Percentiles rank a stretch among this genome's conserved stretches.
Evolutionary conservation across 2,329 filamentous ascomycete species (phyloP).

Genomic region (Exserohilum turcica): DNA sequence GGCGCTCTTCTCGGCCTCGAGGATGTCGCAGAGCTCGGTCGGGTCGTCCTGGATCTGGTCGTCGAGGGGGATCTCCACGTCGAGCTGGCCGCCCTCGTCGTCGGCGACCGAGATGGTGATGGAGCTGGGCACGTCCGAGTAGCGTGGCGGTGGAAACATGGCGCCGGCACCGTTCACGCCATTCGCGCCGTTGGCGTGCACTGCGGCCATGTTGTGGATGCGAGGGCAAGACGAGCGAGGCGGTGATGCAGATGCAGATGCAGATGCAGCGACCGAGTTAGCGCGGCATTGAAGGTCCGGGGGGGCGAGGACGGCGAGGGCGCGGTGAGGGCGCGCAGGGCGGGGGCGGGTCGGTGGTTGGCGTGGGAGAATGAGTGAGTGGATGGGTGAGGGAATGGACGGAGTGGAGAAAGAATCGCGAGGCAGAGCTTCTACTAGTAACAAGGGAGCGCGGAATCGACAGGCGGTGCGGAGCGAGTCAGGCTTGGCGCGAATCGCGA

Average conservation of each 20-base stretch:
- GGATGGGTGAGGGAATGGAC: constrained; percentile 25
- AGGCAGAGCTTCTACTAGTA: constrained; percentile 13
- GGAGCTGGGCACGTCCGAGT: constrained; percentile 65
- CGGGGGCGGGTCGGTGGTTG: neutral
- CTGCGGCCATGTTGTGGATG: constrained; percentile 54
- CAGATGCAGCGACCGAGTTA: constrained; percentile 13
- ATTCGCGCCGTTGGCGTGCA: constrained; percentile 56
- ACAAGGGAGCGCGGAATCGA: constrained; percentile 21
- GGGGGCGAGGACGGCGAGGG: neutral
- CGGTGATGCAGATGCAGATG: neutral
- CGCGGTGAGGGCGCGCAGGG: constrained; percentile 19
- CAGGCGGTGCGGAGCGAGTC: constrained; percentile 17
- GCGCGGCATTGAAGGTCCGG: constrained; percentile 26
- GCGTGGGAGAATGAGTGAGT: constrained; percentile 8
- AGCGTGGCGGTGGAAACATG: constrained; percentile 54
- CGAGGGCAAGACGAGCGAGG: constrained; percentile 14
- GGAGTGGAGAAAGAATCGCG: constrained; percentile 22
- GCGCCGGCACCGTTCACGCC: constrained; percentile 55
- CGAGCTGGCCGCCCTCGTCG: constrained; percentile 65
- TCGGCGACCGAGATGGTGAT: constrained; percentile 68
- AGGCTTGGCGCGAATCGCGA: constrained; percentile 24
- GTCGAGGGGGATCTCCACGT: constrained; percentile 92
- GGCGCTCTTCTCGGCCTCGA: constrained; percentile 91
- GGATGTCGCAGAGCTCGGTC: constrained; percentile 89
- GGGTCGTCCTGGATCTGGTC: constrained; percentile 85